Conservation (phyloP, 2,329 filamentous ascomycete species). For the Fusarium duplospermum region DNA sequence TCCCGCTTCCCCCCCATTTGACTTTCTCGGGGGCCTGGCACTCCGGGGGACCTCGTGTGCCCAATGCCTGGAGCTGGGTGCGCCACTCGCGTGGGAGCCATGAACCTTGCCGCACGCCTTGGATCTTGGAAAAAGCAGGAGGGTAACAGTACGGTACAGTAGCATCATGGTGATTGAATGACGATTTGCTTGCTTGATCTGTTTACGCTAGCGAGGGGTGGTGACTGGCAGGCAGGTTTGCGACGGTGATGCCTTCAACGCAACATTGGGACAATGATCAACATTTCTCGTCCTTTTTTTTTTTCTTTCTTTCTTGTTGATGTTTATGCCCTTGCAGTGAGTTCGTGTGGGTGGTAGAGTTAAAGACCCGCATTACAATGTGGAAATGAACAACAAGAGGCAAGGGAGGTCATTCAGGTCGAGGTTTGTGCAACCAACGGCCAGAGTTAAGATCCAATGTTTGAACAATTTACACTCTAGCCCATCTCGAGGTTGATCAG, state of each 20-base stretch:
- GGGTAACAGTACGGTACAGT: background rate
- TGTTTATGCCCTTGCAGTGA: background rate
- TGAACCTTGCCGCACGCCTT: slow-evolving; percentile 1
- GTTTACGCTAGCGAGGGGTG: background rate
- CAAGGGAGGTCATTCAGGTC: background rate
- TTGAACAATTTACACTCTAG: background rate
- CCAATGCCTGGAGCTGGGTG: background rate
- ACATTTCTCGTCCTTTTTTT: background rate
- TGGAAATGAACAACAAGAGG: background rate
- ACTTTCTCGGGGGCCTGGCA: background rate
- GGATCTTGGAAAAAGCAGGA: background rate
- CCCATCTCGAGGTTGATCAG: background rate
- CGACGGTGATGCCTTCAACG: background rate
- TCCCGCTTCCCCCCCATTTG: background rate
- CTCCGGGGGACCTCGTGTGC: background rate
- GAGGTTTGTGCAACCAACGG: background rate
- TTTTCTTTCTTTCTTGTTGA: background rate
- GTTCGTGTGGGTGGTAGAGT: slow-evolving; percentile 15
- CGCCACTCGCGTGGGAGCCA: slow-evolving; percentile 16
- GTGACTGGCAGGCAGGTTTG: background rate
- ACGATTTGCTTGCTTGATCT: background rate
- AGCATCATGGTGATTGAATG: background rate
- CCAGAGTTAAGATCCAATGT: background rate
- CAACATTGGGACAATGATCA: background rate
- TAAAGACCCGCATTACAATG: background rate